Evolutionary conservation across 2,329 filamentous ascomycete genomes (phyloP).

Genomic region (Dryadomyces sulphureus): DNA sequence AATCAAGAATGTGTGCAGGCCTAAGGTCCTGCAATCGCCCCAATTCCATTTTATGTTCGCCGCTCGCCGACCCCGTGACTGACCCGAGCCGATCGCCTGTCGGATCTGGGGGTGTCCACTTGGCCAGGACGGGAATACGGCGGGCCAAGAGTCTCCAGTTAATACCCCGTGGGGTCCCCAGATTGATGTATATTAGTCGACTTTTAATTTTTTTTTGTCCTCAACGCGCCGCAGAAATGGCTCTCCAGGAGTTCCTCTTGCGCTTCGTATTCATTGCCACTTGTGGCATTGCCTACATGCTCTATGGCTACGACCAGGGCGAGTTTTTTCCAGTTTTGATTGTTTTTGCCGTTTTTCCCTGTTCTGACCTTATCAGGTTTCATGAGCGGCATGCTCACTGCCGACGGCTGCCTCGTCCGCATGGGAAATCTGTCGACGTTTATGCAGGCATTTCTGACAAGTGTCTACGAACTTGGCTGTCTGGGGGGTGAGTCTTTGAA

Average conservation of each 20-base stretch:
- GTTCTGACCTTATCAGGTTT: background rate
- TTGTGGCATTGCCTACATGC: background rate
- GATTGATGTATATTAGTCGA: background rate
- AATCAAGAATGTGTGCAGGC: too few relatives aligned
- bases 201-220: background rate
- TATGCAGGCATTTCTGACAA: slow-evolving; percentile 14
- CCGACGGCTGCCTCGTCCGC: slow-evolving; percentile 12
- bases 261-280: background rate
- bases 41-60: too few relatives aligned
- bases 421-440: slow-evolving; percentile 1
- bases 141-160: background rate
- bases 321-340: slow-evolving; percentile 10
- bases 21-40: too few relatives aligned
- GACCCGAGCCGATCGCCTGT: too few relatives aligned
- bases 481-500: background rate
- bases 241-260: background rate
- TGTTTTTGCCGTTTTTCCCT: background rate
- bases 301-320: slow-evolving; percentile 10
- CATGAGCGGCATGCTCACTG: slow-evolving; percentile 13
- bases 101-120: too few relatives aligned
- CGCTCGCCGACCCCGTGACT: too few relatives aligned
- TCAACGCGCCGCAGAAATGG: background rate
- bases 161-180: background rate
- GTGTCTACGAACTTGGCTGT: slow-evolving; percentile 38
- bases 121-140: background rate